Conservation (phyloP, 2,329 filamentous ascomycete species). For the Monosporascus cannonballus region DNA sequence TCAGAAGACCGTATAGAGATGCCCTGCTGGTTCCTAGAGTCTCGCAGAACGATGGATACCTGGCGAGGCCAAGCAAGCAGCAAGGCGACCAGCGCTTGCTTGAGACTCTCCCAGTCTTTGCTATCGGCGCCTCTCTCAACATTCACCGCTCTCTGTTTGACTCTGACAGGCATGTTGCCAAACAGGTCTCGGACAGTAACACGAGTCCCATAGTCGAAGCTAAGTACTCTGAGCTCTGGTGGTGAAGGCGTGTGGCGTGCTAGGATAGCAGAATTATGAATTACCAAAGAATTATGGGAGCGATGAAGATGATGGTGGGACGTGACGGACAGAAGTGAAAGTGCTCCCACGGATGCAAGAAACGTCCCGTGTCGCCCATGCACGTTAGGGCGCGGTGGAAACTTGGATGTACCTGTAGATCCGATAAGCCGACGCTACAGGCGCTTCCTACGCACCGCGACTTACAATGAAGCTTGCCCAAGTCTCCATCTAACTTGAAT, state of each 20-base stretch:
- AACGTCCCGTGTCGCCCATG: conserved; percentile 72
- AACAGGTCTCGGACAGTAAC: conserved; percentile 77
- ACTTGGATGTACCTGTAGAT: conserved; percentile 70
- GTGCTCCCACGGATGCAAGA: conserved; percentile 65
- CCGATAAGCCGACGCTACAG: conserved; percentile 6
- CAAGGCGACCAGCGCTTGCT: conserved; percentile 52
- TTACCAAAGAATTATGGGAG: conserved; percentile 57
- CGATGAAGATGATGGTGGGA: conserved; percentile 60
- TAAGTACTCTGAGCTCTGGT: conserved; percentile 48
- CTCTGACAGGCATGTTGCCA: conserved; percentile 82
- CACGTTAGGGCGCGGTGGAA: conserved; percentile 33
- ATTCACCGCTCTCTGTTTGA: conserved; percentile 65
- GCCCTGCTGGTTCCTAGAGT: conserved; percentile 34
- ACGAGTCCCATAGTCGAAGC: conserved; percentile 63
- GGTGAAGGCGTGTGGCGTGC: conserved; percentile 57
- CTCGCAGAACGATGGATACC: conserved; percentile 53
- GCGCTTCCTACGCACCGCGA: conserved; percentile 10
- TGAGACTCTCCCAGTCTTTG: conserved; percentile 61
- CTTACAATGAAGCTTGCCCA: conserved; percentile 69
- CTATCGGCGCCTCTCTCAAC: conserved; percentile 44
- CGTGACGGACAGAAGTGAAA: conserved; percentile 71
- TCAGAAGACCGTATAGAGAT: conserved; percentile 29
- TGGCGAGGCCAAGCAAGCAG: conserved; percentile 62
- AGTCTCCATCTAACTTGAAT: conserved; percentile 62
- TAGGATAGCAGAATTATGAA: conserved; percentile 65